These are phyloP conservation scores for Barnettozyma sp. DNA, from an alignment of 805 yeast species.

Conservation along the genomic window DNA sequence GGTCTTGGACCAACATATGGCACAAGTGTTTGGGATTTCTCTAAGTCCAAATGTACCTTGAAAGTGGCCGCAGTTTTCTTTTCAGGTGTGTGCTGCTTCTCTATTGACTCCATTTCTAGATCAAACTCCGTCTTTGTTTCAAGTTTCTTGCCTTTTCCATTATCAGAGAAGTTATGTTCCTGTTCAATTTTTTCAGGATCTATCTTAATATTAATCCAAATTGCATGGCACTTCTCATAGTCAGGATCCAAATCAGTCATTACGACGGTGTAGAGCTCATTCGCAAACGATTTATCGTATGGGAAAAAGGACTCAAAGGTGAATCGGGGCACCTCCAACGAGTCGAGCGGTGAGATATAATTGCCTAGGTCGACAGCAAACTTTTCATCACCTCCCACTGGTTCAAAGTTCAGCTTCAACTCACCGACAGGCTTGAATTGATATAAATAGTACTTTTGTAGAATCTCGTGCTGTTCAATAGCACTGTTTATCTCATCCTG, in stretches of 20 bases:
- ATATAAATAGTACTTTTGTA: slow-evolving; percentile 9
- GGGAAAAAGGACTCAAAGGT: too few relatives aligned
- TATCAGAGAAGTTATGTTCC: slow-evolving; percentile 5
- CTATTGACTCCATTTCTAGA: too few relatives aligned
- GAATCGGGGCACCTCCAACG: too few relatives aligned
- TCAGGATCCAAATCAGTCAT: slow-evolving; percentile 15
- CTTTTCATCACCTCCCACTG: slow-evolving; percentile 6
- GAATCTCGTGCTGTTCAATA: slow-evolving; percentile 3
- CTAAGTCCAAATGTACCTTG: too few relatives aligned
- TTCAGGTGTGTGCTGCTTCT: too few relatives aligned
- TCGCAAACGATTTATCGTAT: slow-evolving; percentile 3
- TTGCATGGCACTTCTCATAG: slow-evolving; percentile 14
- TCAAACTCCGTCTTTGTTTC: too few relatives aligned
- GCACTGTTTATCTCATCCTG: not conserved
- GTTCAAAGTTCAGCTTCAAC: slow-evolving; percentile 9
- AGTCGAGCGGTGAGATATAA: too few relatives aligned
- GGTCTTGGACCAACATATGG: too few relatives aligned
- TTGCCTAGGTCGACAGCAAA: slow-evolving; percentile 11
- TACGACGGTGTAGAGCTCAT: slow-evolving; percentile 11
- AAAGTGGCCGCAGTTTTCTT: too few relatives aligned
- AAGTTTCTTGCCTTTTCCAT: too few relatives aligned
- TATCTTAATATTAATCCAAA: slow-evolving; percentile 17
- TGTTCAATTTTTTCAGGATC: not conserved
- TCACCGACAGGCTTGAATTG: slow-evolving; percentile 19
- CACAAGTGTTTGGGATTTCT: too few relatives aligned